Conservation (phyloP, 306 rosid species). For the Glycine soja region DNA sequence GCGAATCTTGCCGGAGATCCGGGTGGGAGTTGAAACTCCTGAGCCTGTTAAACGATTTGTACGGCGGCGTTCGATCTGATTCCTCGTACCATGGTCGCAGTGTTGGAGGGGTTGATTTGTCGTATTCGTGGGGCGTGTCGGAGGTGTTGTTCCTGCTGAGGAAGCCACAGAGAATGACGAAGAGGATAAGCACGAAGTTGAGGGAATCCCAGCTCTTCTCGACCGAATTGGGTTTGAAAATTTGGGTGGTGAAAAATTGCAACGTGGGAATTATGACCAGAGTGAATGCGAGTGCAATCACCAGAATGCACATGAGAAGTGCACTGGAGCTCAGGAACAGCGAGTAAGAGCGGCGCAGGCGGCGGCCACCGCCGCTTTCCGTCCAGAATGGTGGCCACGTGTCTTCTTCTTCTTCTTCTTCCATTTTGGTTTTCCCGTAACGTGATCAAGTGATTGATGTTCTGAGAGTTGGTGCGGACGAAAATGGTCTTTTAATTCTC, state of each 20-base stretch:
- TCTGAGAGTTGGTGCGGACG: neutral
- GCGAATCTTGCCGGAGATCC: conserved; percentile 79
- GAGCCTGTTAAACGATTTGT: conserved; percentile 48
- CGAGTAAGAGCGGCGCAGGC: conserved; percentile 61
- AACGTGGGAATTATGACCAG: conserved; percentile 64
- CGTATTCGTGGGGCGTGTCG: conserved; percentile 23
- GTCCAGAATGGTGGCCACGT: conserved; percentile 67
- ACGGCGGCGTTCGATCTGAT: conserved; percentile 55
- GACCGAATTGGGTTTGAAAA: conserved; percentile 70
- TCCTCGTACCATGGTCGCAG: conserved; percentile 62
- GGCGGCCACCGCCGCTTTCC: conserved; percentile 49
- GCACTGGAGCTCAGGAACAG: conserved; percentile 62
- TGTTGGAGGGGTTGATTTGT: conserved; percentile 54
- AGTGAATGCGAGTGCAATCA: conserved; percentile 54
- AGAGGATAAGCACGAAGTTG: conserved; percentile 78
- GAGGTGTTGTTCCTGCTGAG: conserved; percentile 59
- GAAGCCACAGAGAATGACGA: conserved; percentile 87
- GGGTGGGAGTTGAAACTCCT: conserved; percentile 88
- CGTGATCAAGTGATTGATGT: too few species aligned
- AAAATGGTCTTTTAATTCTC: neutral
- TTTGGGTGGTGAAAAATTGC: conserved; percentile 57
- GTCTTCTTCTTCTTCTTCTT: conserved; percentile 54
- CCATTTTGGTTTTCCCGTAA: conserved; percentile 48
- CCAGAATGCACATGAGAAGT: conserved; percentile 53
- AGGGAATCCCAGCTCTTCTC: conserved; percentile 86